These are phyloP conservation scores for Puccinia triticina DNA, from an alignment of 1,284 basidiomycete genomes.

Conservation along the genomic window DNA sequence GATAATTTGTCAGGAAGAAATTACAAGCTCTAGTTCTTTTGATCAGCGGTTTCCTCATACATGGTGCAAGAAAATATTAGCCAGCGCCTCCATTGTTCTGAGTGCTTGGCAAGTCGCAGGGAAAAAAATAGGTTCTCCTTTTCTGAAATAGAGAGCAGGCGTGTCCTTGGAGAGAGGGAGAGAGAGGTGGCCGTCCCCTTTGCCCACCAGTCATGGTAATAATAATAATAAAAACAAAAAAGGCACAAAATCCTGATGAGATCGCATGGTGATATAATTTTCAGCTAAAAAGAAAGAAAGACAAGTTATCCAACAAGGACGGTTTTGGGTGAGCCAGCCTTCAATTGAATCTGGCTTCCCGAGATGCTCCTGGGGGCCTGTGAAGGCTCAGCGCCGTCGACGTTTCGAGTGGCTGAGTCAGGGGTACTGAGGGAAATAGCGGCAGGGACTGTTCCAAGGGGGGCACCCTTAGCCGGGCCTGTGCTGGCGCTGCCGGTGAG, in stretches of 20 bases:
- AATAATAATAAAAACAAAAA: no score
- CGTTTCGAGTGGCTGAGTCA: neutral
- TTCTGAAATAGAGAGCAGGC: no score
- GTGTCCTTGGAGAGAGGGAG: no score
- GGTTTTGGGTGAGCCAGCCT: slow-evolving; percentile 1
- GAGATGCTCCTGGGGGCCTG: slow-evolving; percentile 23
- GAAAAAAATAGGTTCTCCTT: no score
- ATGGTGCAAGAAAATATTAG: no score
- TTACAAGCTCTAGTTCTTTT: no score
- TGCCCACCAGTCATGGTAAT: neutral
- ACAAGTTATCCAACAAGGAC: slow-evolving; percentile 9
- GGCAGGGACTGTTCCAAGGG: neutral
- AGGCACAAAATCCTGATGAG: neutral
- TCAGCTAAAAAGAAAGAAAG: neutral
- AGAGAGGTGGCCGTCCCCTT: neutral
- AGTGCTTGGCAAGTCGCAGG: no score
- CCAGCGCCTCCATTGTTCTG: no score
- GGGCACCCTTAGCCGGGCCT: slow-evolving; percentile 11
- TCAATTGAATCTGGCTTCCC: slow-evolving; percentile 22
- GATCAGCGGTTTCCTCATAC: no score
- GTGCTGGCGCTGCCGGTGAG: neutral
- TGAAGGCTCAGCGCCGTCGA: neutral
- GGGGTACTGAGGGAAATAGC: neutral
- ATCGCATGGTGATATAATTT: neutral
- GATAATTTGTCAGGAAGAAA: no score